Percentiles rank a stretch among this genome's conserved stretches.
These are phyloP conservation scores for Trypanosoma mega DNA, from an alignment of 208 protist genomes.

Conservation along the genomic window DNA sequence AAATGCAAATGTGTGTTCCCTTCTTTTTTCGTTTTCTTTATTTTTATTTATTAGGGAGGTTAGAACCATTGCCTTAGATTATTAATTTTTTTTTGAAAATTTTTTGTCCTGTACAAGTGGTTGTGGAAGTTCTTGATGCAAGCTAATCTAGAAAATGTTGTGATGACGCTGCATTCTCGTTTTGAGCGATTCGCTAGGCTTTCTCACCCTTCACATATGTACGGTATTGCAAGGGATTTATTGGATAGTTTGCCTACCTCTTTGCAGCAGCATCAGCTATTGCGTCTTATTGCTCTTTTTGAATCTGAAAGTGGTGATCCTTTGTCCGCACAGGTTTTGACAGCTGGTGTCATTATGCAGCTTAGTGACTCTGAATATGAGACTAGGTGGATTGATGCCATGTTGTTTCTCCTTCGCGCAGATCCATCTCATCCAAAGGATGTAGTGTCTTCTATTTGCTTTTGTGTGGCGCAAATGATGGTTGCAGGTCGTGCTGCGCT, in stretches of 20 bases:
- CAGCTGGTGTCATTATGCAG: slow-evolving; percentile 4
- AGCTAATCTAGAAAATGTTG: slow-evolving; percentile 21
- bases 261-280: slow-evolving; percentile 18
- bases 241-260: background rate
- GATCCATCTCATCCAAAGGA: slow-evolving; percentile 41
- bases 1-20: background rate
- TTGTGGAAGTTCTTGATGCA: slow-evolving; percentile 12
- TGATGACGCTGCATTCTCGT: slow-evolving; percentile 13
- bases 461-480: slow-evolving; percentile 43
- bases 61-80: too few relatives aligned
- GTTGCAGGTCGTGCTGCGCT: slow-evolving; percentile 32
- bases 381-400: slow-evolving; percentile 16
- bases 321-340: slow-evolving; percentile 5
- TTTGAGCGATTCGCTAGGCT: background rate
- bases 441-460: slow-evolving; percentile 37
- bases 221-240: slow-evolving; percentile 24
- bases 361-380: background rate
- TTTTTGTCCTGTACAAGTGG: too few relatives aligned
- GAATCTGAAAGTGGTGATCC: slow-evolving; percentile 1
- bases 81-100: background rate
- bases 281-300: slow-evolving; percentile 24
- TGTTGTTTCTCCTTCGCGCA: slow-evolving; percentile 38
- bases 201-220: slow-evolving; percentile 21
- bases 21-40: slow-evolving; percentile 7
- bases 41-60: slow-evolving; percentile 11